Evolutionary conservation across 805 yeast species (phyloP), one percentile per base, ranked within the genome.

Genomic region (Metschnikowia kofuensis): DNA sequence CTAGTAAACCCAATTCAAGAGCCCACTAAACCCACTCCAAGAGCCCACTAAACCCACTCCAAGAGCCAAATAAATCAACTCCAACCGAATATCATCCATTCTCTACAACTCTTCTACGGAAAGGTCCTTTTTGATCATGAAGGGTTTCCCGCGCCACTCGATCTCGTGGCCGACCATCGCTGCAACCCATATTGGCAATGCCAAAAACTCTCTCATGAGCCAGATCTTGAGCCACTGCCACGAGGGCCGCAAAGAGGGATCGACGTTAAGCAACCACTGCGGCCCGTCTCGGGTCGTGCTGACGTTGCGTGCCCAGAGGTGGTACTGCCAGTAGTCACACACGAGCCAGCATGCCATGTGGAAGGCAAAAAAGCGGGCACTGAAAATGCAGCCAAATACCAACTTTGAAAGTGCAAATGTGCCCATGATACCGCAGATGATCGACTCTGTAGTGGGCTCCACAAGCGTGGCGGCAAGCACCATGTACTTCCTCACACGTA

Each of bases 401-500:
- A 85, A 47, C 2, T 72, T 69, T 8, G 84, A 75, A 1, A 82
- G 55, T 3, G 84, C 84, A 61, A 74, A 79, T 0, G 84, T 70
- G 6, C 96, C 96, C 62, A 80, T 78, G 0, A 76, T 16, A 0
- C 92, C 94, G 56, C 84, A 76, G 2, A 88, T 63, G 1, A 89
- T 52, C 40, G 85, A 78, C 63, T 89, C 97, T 0, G 97, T 89
- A 7, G 91, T 78, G 3, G 97, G 96, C 61, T 89, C 97, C 28
- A 89, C 70, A 43, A 89, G 62, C 0, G 97, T 89, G 0, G 96
- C 96, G 12, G 82, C 82, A 30, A 85, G 68, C 3, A 89, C 96
- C 95, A 89, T 89, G 63, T 87, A 88, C 60, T 85, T 87, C 32
- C 97, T 72, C 11, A 89, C 95, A 38, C 96, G 73, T 21, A 89